Evolutionary conservation across 2,329 filamentous ascomycete genomes (phyloP).

Genomic region (Ophiostoma triangulosporum): DNA sequence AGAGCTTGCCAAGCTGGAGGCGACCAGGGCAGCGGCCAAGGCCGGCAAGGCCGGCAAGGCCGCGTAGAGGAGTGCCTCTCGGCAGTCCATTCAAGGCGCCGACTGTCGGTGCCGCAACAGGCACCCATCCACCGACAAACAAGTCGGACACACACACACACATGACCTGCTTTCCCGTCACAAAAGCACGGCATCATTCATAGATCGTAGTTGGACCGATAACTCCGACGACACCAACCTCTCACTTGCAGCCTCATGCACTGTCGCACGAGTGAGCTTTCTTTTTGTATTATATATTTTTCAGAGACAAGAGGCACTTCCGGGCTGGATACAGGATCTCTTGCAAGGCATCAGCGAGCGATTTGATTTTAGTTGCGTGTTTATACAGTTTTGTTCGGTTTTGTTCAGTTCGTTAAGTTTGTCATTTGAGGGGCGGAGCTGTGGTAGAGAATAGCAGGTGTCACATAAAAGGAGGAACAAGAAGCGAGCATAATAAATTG

Average conservation of each 20-base stretch:
- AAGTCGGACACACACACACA: too few relatives aligned
- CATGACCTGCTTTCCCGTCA: not conserved
- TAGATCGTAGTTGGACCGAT: not conserved
- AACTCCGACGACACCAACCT: not conserved
- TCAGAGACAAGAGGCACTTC: not conserved
- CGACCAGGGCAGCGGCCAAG: slow-evolving; percentile 32
- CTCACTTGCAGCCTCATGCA: too few relatives aligned
- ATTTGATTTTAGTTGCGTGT: not conserved
- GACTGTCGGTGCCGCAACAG: too few relatives aligned
- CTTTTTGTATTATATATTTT: not conserved
- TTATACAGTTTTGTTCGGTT: not conserved
- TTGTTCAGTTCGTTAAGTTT: not conserved
- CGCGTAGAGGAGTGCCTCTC: slow-evolving; percentile 27
- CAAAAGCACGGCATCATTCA: not conserved
- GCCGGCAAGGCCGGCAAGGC: slow-evolving; percentile 32
- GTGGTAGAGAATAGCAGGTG: too few relatives aligned
- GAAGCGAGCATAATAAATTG: not conserved
- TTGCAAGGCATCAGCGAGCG: not conserved
- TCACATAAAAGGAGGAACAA: not conserved
- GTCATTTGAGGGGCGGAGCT: not conserved
- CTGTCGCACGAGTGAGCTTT: too few relatives aligned
- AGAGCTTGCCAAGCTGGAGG: slow-evolving; percentile 64
- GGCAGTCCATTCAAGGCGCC: too few relatives aligned
- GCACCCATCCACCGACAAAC: too few relatives aligned
- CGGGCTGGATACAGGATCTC: not conserved